These are phyloP conservation scores for Sporothrix mexicana DNA, from an alignment of 2,329 filamentous ascomycete species.

Conservation along the genomic window DNA sequence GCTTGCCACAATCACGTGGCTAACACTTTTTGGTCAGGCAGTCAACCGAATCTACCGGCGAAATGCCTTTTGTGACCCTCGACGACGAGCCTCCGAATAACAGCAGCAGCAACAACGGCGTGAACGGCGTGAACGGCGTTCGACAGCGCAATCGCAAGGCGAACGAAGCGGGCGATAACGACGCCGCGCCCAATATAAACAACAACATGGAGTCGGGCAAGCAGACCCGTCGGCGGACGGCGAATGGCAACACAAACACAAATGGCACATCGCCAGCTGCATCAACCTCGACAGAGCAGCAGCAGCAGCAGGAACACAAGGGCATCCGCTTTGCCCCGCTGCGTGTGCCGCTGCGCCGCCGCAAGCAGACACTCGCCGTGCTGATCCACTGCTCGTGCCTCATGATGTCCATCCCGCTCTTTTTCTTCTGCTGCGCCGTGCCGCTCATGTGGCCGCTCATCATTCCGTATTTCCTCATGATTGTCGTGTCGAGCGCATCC, in stretches of 20 bases:
- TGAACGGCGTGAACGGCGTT: not conserved
- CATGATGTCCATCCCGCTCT: slow-evolving; percentile 72
- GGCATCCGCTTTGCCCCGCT: slow-evolving; percentile 84
- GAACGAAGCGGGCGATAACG: not conserved
- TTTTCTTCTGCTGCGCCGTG: slow-evolving; percentile 90
- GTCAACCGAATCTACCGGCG: not conserved
- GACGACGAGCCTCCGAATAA: slow-evolving; percentile 6
- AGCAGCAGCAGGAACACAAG: not conserved
- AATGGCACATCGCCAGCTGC: not conserved
- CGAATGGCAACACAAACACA: not conserved
- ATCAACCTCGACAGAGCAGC: not conserved
- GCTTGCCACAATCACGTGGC: not conserved
- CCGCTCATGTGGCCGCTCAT: slow-evolving; percentile 87
- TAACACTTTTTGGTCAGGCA: not conserved
- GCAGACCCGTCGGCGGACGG: slow-evolving; percentile 1
- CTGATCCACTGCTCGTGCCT: slow-evolving; percentile 75
- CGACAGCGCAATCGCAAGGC: not conserved
- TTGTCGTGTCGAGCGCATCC: slow-evolving; percentile 78
- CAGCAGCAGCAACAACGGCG: not conserved
- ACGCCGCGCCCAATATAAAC: not conserved
- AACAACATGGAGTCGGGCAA: slow-evolving; percentile 1
- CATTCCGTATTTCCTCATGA: slow-evolving; percentile 79
- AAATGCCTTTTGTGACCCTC: slow-evolving; percentile 17
- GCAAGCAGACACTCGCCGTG: slow-evolving; percentile 79
- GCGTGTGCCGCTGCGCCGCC: slow-evolving; percentile 71